A percentile compares a stretch with the other conserved stretches of the same genome.
These are phyloP conservation scores for Neonectria sp. DNA, from an alignment of 2,329 filamentous ascomycete genomes.

Conservation along the genomic window DNA sequence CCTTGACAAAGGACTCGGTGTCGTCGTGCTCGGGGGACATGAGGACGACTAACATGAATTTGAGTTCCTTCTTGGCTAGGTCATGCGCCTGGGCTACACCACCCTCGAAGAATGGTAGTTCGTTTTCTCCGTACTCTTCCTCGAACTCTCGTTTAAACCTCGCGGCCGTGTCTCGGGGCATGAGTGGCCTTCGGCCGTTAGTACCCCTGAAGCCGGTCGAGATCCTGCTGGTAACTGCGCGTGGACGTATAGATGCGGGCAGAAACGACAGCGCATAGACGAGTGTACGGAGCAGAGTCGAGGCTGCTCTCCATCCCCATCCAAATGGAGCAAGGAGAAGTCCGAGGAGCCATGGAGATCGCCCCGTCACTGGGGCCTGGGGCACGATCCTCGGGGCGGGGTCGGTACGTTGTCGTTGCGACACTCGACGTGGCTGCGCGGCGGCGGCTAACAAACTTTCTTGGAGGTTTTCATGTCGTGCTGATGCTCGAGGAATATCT, in stretches of 20 bases:
- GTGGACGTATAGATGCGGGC: slow-evolving; percentile 74
- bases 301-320: slow-evolving; percentile 80
- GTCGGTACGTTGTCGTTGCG: slow-evolving; percentile 62
- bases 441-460: slow-evolving; percentile 65
- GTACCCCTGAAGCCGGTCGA: slow-evolving; percentile 70
- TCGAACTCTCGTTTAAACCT: slow-evolving; percentile 95
- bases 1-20: slow-evolving; percentile 83
- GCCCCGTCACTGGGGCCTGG: slow-evolving; percentile 77
- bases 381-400: slow-evolving; percentile 90
- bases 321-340: slow-evolving; percentile 87
- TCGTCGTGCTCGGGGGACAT: slow-evolving; percentile 96
- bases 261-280: slow-evolving; percentile 86
- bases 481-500: slow-evolving; percentile 72
- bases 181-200: slow-evolving; percentile 80
- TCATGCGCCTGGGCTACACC: slow-evolving; percentile 95
- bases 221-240: slow-evolving; percentile 68
- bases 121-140: slow-evolving; percentile 86
- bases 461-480: slow-evolving; percentile 82
- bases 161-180: slow-evolving; percentile 88
- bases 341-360: slow-evolving; percentile 82
- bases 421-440: slow-evolving; percentile 38
- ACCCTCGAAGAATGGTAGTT: slow-evolving; percentile 85
- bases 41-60: slow-evolving; percentile 90
- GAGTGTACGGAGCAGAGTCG: slow-evolving; percentile 79
- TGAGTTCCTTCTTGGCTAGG: slow-evolving; percentile 89